Evolutionary conservation across 2,329 filamentous ascomycete species (phyloP), one percentile per base, ranked within the genome.

Genomic region (Curvularia sp.): DNA sequence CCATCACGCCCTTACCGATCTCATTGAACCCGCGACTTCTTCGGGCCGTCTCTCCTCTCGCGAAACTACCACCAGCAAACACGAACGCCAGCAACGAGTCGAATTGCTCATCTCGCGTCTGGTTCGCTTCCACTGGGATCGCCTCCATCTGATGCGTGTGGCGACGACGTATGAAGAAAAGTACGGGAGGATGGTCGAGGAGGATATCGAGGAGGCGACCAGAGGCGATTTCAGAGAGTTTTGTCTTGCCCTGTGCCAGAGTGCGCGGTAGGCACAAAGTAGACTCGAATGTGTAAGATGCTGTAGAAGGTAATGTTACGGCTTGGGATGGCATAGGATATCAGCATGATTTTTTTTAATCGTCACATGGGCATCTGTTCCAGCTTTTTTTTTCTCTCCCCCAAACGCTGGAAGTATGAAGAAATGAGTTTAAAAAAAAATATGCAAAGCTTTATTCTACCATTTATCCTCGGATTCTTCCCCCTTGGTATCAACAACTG

Each of bases 51-150:
- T 66, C 1, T 63, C 67, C 1, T 60, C 67, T 2, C 34, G 34
- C 34, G 34, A 36, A 8, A n/a, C 12, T 5, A 49, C 66, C 5
- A 69, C 64, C 59, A 76, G 63, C 70, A 77, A 77, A 45, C 75
- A 77, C 48, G 74, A 77, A 23, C 71, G 73, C 30, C 75, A 85
- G 52, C 82, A 93, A 63, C 87, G 94, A 28, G 89, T 91, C 45
- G 94, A 97, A 75, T 81, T 97, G 48, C 86, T 99, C 49, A 96
- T 96, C 63, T 93, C 90, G 3, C 85, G 95, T 1, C 84, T 98
- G 1, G 91, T 97, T 42, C 85, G 95, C 30, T 87, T 94, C 76
- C 95, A 98, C 78, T 98, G 95, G 95, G 93, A 98, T 71, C 86
- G 89, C 4, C 79, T 85, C 63, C 94, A 98, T 77, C 84, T 98